Evolutionary conservation across 1,139 yeast species (phyloP), one percentile per base, ranked within the genome.

Genomic region (Yamadazyma taylorii): DNA sequence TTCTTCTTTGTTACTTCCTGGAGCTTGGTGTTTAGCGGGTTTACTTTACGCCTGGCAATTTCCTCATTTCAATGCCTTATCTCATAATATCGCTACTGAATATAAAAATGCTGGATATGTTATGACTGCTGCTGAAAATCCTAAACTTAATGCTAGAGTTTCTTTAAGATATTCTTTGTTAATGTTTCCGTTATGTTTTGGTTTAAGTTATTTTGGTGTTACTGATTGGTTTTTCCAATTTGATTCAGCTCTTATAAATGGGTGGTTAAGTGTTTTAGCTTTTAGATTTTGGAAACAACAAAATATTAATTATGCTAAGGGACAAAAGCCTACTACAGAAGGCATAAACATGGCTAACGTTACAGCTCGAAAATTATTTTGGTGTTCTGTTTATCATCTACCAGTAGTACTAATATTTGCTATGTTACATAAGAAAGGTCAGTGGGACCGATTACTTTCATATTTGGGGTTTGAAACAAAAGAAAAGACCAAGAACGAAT

Each of bases 21-120:
- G 94, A 6, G 95, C 95, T 3, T 92, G 97, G 97, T 82, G 94
- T 54, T 66, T 90, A 24, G 97, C 97, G 1, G 89, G 85, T 0
- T 66, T 94, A 38, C 68, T 92, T 29, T 92, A 86, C 58, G 96
- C 97, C 4, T 92, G 99, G 99, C 99, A 92, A 63, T 92, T 92
- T 59, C 99, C 99, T 3, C 99, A 92, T 60, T 92, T 92, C 69
- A 92, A 92, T 65, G 79, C 97, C 0, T 73, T 92, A 35, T 84
- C 95, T 38, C 96, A 92, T 63, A 84, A 84, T 50, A 81, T 92
- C 40, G 84, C 92, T 35, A 81, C 80, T 38, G 97, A 92, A 57
- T 92, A 92, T 56, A 82, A 85, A 52, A 73, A 75, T 36, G 98
- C 98, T 0, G 98, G 98, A 0, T 92, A 92, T 60, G 89, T 88